phyloP scores from a whole-genome alignment of 306 rosid genomes.

The Vachellia pachyceras region DNA sequence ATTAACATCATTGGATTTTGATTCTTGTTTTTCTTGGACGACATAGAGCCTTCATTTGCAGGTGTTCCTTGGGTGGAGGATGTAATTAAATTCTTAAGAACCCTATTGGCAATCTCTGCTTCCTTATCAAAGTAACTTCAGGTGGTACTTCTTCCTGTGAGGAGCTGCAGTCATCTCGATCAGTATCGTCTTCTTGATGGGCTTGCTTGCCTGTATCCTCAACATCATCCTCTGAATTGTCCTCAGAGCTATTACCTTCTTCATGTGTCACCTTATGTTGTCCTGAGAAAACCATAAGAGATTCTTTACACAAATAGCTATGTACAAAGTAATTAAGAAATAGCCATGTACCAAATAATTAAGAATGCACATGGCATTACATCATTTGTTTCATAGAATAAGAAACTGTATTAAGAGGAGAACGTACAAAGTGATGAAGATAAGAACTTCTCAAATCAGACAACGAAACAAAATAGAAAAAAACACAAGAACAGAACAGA shows the following conservation, averaged over 20 bases:
- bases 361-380: no score
- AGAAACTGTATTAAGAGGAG: background rate
- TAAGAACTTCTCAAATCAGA: background rate
- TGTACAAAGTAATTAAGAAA: no score
- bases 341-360: no score
- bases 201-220: constrained; percentile 38
- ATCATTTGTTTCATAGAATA: no score
- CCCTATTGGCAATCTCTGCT: constrained; percentile 82
- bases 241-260: constrained; percentile 53
- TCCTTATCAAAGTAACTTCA: constrained; percentile 81
- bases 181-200: constrained; percentile 50
- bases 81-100: constrained; percentile 65
- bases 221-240: constrained; percentile 54
- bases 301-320: constrained; percentile 30
- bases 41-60: constrained; percentile 41
- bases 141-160: constrained; percentile 50
- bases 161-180: constrained; percentile 42
- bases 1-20: constrained; percentile 39
- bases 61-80: constrained; percentile 58
- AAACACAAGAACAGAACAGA: background rate
- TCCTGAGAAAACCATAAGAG: constrained; percentile 48
- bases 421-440: background rate
- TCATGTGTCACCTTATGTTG: no score
- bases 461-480: background rate
- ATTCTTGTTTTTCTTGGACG: constrained; percentile 48